Percentiles rank a stretch among this genome's conserved stretches.
Evolutionary conservation across 1,139 yeast genomes (phyloP).

Genomic region (Yamadazyma oceani): DNA sequence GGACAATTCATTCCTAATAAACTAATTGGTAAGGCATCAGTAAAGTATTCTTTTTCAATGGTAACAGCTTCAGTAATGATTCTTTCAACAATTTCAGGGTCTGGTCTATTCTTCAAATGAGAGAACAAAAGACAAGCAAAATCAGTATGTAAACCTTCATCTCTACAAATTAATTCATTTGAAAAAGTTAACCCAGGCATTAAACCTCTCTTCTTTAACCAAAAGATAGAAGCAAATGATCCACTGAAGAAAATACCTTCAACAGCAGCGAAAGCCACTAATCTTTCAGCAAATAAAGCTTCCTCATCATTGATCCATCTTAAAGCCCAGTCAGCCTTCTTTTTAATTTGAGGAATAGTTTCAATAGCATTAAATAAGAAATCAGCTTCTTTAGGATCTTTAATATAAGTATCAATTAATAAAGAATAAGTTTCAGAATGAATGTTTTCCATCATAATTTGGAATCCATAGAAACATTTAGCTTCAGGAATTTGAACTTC

Average conservation of each 20-base stretch:
- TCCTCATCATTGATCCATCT: constrained; percentile 90
- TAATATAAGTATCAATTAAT: constrained; percentile 89
- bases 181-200: constrained; percentile 99
- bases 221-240: constrained; percentile 95
- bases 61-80: constrained; percentile 94
- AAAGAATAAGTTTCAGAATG: constrained; percentile 97
- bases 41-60: constrained; percentile 91
- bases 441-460: constrained; percentile 99
- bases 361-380: constrained; percentile 92
- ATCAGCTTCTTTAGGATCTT: constrained; percentile 90
- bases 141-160: constrained; percentile 98
- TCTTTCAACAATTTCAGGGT: constrained; percentile 69
- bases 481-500: constrained; percentile 98
- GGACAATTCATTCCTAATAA: constrained; percentile 90
- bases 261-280: constrained; percentile 98
- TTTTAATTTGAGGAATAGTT: constrained; percentile 88
- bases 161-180: constrained; percentile 95
- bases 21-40: constrained; percentile 89
- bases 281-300: constrained; percentile 90
- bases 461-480: constrained; percentile 98
- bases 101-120: constrained; percentile 88
- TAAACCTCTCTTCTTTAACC: constrained; percentile 96
- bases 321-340: constrained; percentile 97
- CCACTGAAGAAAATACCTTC: constrained; percentile 99
- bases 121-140: constrained; percentile 94